Base-by-base conservation (phyloP, 1,284 basidiomycete genomes). In the Leccinum brunneo-olivaceum region DNA sequence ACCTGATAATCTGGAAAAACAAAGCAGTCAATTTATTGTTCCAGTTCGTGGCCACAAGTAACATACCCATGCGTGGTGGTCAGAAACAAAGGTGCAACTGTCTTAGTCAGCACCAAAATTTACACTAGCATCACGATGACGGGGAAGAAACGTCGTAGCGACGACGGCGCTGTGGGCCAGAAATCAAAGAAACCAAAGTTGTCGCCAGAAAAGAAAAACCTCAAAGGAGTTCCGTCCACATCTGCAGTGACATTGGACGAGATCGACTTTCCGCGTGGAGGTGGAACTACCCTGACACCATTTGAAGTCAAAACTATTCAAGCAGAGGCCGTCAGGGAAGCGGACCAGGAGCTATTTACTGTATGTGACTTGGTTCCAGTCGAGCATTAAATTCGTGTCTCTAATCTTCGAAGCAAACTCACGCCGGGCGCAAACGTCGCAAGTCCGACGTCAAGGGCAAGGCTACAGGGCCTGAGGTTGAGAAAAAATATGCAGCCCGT, bases 201-300 rank as follows among this genome's bases (percentile, higher is more conserved):
- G 14, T 50, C 50, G 41, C 39, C 54, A 48, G 53, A 43, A 33
- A 57, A 45, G 57, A 64, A 51, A 56, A 60, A 41, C 45, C 50
- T 15, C 58, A 60, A 50, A 20, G 51, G 51, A 12, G 54, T 61
- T 25, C 41, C 57, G 41, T 51, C 0, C 53, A 47, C 55, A 10
- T 72, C 74, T 18, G 65, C 64, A 40, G 62, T 83, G 33, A 65
- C 76, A 29, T 54, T 72, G 33, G 85, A 91, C 35, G 90, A 95
- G 59, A 79, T 92, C 48, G 92, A 97, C 67, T 98, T 98, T 64
- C 94, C 94, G 36, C 81, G 96, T 57, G 96, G 95, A 34, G 86
- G 86, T 27, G 86, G 87, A 41, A 84, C 83, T 2, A 72, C 72
- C 29, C 77, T 96, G 53, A 96, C 94, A 23, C 84, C 91, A 21